phyloP scores from a whole-genome alignment of 805 yeast species.

The Candida yuanshanica region DNA sequence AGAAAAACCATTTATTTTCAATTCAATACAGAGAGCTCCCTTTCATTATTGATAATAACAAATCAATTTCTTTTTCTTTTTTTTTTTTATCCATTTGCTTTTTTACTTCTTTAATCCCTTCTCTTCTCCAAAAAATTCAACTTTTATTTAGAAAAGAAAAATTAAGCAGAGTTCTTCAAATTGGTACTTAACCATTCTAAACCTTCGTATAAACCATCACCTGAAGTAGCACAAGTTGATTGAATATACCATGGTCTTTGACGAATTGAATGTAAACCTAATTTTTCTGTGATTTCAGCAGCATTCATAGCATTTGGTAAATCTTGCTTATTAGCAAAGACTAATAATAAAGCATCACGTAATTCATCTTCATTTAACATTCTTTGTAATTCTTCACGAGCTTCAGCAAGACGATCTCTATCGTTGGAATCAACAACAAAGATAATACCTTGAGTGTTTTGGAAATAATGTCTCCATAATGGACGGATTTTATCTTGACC shows the following conservation, averaged over 20 bases:
- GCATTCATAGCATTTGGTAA: conserved; percentile 99
- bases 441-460: conserved; percentile 97
- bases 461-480: conserved; percentile 98
- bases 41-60: not conserved
- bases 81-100: not conserved
- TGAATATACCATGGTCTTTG: conserved; percentile 99
- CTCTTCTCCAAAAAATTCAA: conserved; percentile 1
- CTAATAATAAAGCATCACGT: conserved; percentile 91
- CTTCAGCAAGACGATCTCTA: conserved; percentile 96
- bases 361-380: conserved; percentile 98
- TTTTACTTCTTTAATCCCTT: not conserved
- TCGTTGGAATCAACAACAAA: conserved; percentile 97
- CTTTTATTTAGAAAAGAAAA: not conserved
- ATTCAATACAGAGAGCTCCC: not conserved
- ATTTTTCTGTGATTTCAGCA: conserved; percentile 95
- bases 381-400: conserved; percentile 96
- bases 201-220: conserved; percentile 98
- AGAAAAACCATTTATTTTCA: not conserved
- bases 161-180: conserved; percentile 62
- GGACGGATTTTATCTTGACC: conserved; percentile 99
- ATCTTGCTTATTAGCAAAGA: conserved; percentile 98
- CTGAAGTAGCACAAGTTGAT: conserved; percentile 98
- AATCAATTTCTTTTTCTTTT: not conserved
- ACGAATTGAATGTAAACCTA: conserved; percentile 94
- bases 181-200: conserved; percentile 93